Evolutionary conservation across 2,329 filamentous ascomycete genomes (phyloP).

Genomic region (Cercospora canescens): DNA sequence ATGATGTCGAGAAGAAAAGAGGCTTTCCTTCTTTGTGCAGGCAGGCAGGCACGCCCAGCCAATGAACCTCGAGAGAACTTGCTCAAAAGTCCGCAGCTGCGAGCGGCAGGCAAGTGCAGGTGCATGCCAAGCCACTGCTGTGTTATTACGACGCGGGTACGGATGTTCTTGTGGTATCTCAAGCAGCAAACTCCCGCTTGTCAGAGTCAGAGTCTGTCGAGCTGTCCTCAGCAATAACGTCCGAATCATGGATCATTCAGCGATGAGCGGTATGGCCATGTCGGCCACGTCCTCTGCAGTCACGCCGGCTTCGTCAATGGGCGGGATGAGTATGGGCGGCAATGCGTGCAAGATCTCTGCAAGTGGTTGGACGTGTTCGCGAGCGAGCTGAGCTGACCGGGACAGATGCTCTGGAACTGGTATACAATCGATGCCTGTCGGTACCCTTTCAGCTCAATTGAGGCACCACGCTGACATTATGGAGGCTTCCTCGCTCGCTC

Average conservation of each 20-base stretch:
- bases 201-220: too few relatives aligned
- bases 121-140: conserved; percentile 10
- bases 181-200: background rate
- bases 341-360: conserved; percentile 47
- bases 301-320: conserved; percentile 19
- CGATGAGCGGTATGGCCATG: conserved; percentile 12
- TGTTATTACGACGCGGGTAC: too few relatives aligned
- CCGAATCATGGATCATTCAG: background rate
- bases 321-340: conserved; percentile 21
- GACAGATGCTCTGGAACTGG: conserved; percentile 80
- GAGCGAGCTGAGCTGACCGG: background rate
- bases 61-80: background rate
- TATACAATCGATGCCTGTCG: conserved; percentile 65
- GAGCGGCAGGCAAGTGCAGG: background rate
- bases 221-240: background rate
- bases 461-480: background rate
- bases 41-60: background rate
- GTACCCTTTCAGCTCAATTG: background rate
- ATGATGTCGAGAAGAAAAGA: too few relatives aligned
- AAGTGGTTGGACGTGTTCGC: conserved; percentile 2
- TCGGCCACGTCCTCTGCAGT: conserved; percentile 14
- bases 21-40: background rate
- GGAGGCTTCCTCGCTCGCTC: conserved; percentile 61
- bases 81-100: conserved; percentile 11
- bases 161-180: too few relatives aligned